phyloP scores from a whole-genome alignment of 257 asterid genomes.

The Lycium ferocissimum region DNA sequence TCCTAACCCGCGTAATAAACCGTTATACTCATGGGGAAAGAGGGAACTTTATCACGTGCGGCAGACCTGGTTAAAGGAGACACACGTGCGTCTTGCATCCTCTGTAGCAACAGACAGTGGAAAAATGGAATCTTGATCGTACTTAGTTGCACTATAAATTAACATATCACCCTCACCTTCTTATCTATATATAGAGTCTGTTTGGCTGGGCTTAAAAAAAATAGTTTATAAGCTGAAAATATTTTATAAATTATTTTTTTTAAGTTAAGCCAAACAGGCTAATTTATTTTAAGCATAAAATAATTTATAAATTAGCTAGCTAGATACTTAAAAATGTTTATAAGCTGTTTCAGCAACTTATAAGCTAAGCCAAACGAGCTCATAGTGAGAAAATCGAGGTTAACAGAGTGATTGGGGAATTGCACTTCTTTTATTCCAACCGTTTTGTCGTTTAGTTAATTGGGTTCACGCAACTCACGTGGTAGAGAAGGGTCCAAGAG shows the following conservation, averaged over 20 bases:
- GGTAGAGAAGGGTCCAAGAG: conserved; percentile 42
- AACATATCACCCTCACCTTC: conserved; percentile 23
- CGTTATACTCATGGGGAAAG: conserved; percentile 39
- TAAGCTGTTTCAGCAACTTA: too few relatives aligned
- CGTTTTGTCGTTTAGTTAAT: conserved; percentile 18
- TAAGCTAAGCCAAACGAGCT: too few relatives aligned
- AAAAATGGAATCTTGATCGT: conserved; percentile 29
- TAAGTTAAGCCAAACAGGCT: too few relatives aligned
- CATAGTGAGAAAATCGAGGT: conserved; percentile 26
- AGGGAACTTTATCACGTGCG: conserved; percentile 50
- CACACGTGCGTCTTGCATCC: conserved; percentile 65
- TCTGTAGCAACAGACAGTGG: conserved; percentile 38
- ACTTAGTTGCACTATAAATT: neutral
- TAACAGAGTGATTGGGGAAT: neutral
- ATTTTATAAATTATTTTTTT: too few relatives aligned
- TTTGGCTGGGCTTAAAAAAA: too few relatives aligned
- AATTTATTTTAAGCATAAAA: too few relatives aligned
- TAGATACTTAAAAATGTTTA: too few relatives aligned
- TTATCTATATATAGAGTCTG: conserved; percentile 36
- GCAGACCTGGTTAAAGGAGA: conserved; percentile 38
- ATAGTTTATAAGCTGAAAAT: too few relatives aligned
- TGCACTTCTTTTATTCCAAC: neutral
- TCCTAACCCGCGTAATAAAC: neutral
- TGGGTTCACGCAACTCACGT: conserved; percentile 41
- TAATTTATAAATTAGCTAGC: too few relatives aligned